These are phyloP conservation scores for Eryngium alpinum DNA, from an alignment of 140 eudicot species.

Conservation along the genomic window DNA sequence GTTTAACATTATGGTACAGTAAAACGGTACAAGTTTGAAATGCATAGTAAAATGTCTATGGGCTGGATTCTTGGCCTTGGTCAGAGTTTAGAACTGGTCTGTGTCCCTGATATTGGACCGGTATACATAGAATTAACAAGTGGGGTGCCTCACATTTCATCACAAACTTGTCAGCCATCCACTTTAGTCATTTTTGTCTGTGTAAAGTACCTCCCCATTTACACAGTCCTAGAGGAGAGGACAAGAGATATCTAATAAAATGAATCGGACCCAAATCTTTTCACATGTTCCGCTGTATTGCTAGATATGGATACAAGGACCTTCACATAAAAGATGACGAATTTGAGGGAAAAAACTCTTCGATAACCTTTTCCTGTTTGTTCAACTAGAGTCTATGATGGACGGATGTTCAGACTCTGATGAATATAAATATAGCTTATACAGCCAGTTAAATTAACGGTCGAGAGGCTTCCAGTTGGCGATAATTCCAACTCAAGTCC, in stretches of 20 bases:
- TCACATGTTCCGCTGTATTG: conserved; percentile 96
- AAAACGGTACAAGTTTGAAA: conserved; percentile 80
- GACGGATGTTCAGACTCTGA: conserved; percentile 92
- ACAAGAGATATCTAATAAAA: conserved; percentile 72
- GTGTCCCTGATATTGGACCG: conserved; percentile 94
- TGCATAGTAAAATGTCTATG: conserved; percentile 90
- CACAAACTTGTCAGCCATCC: conserved; percentile 91
- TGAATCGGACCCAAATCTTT: conserved; percentile 87
- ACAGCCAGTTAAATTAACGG: conserved; percentile 47
- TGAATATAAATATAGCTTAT: conserved; percentile 65
- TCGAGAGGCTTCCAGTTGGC: conserved; percentile 36
- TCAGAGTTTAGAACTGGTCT: conserved; percentile 83
- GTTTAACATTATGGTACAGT: conserved; percentile 85
- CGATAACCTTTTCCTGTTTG: conserved; percentile 58
- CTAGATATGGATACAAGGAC: conserved; percentile 92
- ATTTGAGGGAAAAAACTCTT: conserved; percentile 74
- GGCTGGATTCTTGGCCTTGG: conserved; percentile 94
- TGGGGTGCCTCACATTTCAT: conserved; percentile 91
- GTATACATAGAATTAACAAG: conserved; percentile 92
- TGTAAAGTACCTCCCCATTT: conserved; percentile 84
- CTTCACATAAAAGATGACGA: conserved; percentile 84
- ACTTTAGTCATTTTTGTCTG: conserved; percentile 82
- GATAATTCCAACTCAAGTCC: conserved; percentile 31
- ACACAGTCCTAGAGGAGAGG: conserved; percentile 83
- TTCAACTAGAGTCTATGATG: conserved; percentile 92